Evolutionary conservation across 2,329 filamentous ascomycete species (phyloP).

Genomic region (Falciphora oryzae): DNA sequence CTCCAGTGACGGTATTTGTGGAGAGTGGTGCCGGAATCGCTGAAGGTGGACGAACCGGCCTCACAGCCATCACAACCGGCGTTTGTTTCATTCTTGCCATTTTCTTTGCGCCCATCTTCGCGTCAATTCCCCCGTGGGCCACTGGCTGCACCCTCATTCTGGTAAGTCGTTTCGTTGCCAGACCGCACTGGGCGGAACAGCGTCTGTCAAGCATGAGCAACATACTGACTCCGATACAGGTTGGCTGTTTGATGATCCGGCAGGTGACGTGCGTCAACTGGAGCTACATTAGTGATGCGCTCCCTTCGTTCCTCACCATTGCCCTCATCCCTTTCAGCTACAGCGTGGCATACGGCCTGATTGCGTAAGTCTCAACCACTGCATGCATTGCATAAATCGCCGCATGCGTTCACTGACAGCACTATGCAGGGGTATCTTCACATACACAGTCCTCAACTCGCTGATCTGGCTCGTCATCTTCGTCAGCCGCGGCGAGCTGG

Average conservation of each 20-base stretch:
- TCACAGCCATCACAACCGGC: slow-evolving; percentile 65
- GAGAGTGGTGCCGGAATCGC: slow-evolving; percentile 72
- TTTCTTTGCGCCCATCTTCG: slow-evolving; percentile 72
- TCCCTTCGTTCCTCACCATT: slow-evolving; percentile 71
- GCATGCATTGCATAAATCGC: background rate
- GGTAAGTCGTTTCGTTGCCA: slow-evolving; percentile 30
- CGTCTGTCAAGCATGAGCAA: background rate
- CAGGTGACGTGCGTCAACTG: slow-evolving; percentile 72
- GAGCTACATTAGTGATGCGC: slow-evolving; percentile 67
- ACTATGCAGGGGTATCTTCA: slow-evolving; percentile 43
- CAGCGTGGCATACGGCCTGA: slow-evolving; percentile 71
- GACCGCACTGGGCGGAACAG: too few species aligned
- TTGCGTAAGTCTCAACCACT: slow-evolving; percentile 45
- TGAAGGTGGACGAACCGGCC: slow-evolving; percentile 66
- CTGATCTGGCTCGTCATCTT: slow-evolving; percentile 40
- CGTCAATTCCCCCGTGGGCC: slow-evolving; percentile 72
- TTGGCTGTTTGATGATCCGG: slow-evolving; percentile 73
- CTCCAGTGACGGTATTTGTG: slow-evolving; percentile 69
- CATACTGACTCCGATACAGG: slow-evolving; percentile 30
- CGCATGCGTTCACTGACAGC: background rate
- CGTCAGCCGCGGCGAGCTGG: slow-evolving; percentile 35
- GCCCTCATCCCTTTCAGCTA: slow-evolving; percentile 74
- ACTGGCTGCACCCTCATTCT: slow-evolving; percentile 69
- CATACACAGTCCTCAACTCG: slow-evolving; percentile 44
- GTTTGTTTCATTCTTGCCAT: slow-evolving; percentile 65